Conservation (phyloP, 768 basidiomycete species). For the Xerocomellus amylosporus region DNA sequence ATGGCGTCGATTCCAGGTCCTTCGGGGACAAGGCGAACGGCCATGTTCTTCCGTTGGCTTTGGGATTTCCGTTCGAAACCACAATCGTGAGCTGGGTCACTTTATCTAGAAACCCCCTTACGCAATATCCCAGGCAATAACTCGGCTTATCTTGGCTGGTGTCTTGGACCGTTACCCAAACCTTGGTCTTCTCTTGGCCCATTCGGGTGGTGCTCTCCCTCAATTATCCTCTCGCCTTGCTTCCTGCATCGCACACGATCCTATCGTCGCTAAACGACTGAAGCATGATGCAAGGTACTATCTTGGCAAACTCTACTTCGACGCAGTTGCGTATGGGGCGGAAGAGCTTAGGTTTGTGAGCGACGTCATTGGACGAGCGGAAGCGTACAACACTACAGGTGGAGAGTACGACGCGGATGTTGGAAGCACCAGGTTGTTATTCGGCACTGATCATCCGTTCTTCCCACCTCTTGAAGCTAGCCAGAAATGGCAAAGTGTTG, state of each 20-base stretch:
- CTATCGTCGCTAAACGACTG: slow-evolving; percentile 68
- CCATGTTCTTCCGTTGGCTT: slow-evolving; percentile 81
- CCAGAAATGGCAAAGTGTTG: slow-evolving; percentile 81
- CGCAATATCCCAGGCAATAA: slow-evolving; percentile 49
- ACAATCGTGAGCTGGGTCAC: slow-evolving; percentile 58
- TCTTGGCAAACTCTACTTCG: slow-evolving; percentile 74
- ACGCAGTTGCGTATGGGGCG: slow-evolving; percentile 86
- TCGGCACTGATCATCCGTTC: slow-evolving; percentile 90
- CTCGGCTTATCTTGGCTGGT: slow-evolving; percentile 79
- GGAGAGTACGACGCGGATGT: slow-evolving; percentile 30
- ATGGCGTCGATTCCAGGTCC: slow-evolving; percentile 68
- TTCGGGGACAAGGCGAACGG: slow-evolving; percentile 82
- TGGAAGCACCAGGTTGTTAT: slow-evolving; percentile 65
- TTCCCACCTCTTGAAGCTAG: slow-evolving; percentile 73
- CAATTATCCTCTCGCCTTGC: slow-evolving; percentile 81
- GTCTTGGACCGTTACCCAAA: slow-evolving; percentile 75
- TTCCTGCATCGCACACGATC: slow-evolving; percentile 84
- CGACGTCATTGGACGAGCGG: slow-evolving; percentile 63
- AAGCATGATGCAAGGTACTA: slow-evolving; percentile 84
- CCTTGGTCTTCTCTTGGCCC: slow-evolving; percentile 77
- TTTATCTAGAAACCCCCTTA: slow-evolving; percentile 7
- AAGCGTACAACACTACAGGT: slow-evolving; percentile 40
- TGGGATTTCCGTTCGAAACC: slow-evolving; percentile 90
- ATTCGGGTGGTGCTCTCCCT: slow-evolving; percentile 83
- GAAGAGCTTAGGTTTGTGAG: slow-evolving; percentile 82